Evolutionary conservation across 306 rosid species (phyloP).

Genomic region (Citrullus colocynthis): DNA sequence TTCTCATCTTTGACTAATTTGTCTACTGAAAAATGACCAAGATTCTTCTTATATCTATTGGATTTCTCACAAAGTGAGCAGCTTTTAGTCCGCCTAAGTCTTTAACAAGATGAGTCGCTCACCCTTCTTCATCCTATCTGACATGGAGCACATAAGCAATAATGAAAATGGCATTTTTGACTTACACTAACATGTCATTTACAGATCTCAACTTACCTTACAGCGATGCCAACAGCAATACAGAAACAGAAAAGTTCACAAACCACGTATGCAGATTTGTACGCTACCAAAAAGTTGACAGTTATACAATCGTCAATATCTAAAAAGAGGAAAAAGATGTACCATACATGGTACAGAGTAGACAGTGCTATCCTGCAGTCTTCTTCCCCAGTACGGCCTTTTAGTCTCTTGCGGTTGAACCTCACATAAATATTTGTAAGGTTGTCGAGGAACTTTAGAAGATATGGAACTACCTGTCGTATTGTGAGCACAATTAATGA

Average conservation of each 20-base stretch:
- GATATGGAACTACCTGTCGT: slow-evolving; percentile 87
- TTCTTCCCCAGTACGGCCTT: slow-evolving; percentile 95
- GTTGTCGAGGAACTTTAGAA: slow-evolving; percentile 87
- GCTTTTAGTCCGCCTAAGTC: not conserved
- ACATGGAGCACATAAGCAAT: not conserved
- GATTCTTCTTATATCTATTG: not conserved
- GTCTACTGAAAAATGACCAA: not conserved
- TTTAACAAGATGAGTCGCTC: not conserved
- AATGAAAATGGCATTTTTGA: not conserved
- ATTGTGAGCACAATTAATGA: not conserved
- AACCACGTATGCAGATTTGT: not conserved
- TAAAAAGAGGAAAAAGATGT: not conserved
- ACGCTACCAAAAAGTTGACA: not conserved
- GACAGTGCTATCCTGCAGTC: slow-evolving; percentile 89
- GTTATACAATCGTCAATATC: not conserved
- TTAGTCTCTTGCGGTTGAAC: slow-evolving; percentile 95
- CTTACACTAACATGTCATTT: not conserved
- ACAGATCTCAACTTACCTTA: not conserved
- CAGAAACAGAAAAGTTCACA: not conserved
- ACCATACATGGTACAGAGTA: slow-evolving; percentile 69
- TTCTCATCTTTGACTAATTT: not conserved
- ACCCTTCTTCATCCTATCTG: not conserved
- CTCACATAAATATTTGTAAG: slow-evolving; percentile 88
- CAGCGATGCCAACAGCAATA: not conserved
- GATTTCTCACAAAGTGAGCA: not conserved